Evolutionary conservation across 495 filamentous ascomycete genomes (phyloP).

Genomic region (Platismatia glauca): DNA sequence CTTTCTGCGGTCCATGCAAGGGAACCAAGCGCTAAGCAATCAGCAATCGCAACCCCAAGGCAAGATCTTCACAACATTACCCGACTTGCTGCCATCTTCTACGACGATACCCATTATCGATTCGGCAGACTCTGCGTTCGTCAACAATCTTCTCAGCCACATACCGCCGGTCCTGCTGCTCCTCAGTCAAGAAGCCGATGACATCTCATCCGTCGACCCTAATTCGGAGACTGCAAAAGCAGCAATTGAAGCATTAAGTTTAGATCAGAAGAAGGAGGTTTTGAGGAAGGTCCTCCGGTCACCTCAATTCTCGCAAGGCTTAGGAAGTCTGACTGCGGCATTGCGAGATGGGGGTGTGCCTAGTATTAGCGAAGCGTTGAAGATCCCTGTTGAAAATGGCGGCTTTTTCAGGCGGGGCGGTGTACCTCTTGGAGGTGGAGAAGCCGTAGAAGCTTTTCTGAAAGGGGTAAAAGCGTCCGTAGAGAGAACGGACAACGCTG

Average conservation of each 20-base stretch:
- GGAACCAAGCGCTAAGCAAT: constrained; percentile 34
- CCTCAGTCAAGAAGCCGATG: constrained; percentile 57
- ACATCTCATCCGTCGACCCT: constrained; percentile 50
- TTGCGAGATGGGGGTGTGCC: constrained; percentile 88
- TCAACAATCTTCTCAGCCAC: constrained; percentile 67
- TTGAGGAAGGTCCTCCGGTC: constrained; percentile 76
- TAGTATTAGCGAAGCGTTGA: constrained; percentile 76
- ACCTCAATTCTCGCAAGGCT: constrained; percentile 83
- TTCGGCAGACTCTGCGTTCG: constrained; percentile 48
- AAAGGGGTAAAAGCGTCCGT: constrained; percentile 75
- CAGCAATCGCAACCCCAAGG: constrained; percentile 40
- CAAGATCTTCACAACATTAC: constrained; percentile 71
- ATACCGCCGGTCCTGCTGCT: constrained; percentile 68
- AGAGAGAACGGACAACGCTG: constrained; percentile 42
- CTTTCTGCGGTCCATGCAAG: constrained; percentile 77
- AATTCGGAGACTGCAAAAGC: constrained; percentile 57
- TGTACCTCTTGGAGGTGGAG: constrained; percentile 77
- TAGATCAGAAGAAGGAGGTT: constrained; percentile 71
- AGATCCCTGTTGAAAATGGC: constrained; percentile 69
- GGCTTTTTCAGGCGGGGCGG: constrained; percentile 63
- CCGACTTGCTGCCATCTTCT: constrained; percentile 70
- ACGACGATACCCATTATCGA: constrained; percentile 70
- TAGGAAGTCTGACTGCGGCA: constrained; percentile 74
- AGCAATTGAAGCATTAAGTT: constrained; percentile 62
- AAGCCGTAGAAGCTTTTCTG: constrained; percentile 84